Base-by-base conservation (phyloP, 768 basidiomycete species). In the Boletus rubroflammeus region DNA sequence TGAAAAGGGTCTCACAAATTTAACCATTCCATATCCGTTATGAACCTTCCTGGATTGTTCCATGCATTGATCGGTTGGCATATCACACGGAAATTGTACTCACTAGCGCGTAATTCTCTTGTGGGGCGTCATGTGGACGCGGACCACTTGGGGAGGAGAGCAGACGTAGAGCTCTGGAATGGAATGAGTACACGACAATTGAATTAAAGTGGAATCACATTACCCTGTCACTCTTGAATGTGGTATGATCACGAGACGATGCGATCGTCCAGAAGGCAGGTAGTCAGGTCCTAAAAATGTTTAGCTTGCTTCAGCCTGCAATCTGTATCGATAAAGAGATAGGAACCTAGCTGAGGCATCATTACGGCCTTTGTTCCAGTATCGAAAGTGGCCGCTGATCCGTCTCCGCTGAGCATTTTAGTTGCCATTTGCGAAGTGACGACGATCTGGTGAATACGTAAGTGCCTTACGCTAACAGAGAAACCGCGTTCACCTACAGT, bases 351-450 rank as follows among this genome's bases (percentile, higher is more conserved):
- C 54, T 80, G 80, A 41, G 88, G 88, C 36, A 82, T 72, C 78
- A 91, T 79, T 41, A 87, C 67, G 10, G 82, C 86, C 56, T 72
- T 79, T 15, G 78, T 76, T 29, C 86, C 80, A 40, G 82, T 80
- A 56, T 88, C 83, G 61, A 85, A 89, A 39, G 70, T 85, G 40
- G 82, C 85, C n/a, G 76, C 58, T 17, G 81, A 74, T 48, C 88
- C 88, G 59, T 89, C 84, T 2, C 77, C 71, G 54, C 81, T 79
- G 32, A 88, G 67, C 59, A 88, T 71, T 63, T 85, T 90, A 0
- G 84, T 89, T 14, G 84, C 77, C 58, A 90, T 73, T 64, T 90
- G 87, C 23, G 83, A 83, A 3, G 86, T 88, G 32, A 78, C 73
- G 43, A 88, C 75, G 43, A 81, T 70, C 81, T 82, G 48, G 50